A percentile compares a stretch with the other conserved stretches of the same genome.
These are phyloP conservation scores for Chalaropsis ovoidea DNA, from an alignment of 2,329 filamentous ascomycete genomes.

Conservation along the genomic window DNA sequence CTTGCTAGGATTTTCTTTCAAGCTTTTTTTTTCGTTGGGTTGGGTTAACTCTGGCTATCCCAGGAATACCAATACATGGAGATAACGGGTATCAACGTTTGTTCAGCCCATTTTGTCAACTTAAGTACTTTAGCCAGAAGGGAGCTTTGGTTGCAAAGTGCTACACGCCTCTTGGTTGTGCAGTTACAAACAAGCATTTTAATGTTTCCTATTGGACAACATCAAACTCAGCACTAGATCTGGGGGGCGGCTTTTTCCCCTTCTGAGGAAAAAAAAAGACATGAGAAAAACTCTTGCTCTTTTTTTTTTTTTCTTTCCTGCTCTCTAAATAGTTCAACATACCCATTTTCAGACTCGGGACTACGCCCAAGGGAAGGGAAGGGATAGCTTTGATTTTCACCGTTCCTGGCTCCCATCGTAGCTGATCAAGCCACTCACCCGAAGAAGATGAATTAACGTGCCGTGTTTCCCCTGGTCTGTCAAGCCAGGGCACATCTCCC, in stretches of 20 bases:
- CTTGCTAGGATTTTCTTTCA: neutral
- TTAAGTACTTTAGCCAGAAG: neutral
- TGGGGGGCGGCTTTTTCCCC: neutral
- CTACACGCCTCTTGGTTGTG: slow-evolving; percentile 1
- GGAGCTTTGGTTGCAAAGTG: slow-evolving; percentile 2
- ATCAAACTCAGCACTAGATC: neutral
- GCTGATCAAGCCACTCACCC: slow-evolving; percentile 3
- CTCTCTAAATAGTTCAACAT: neutral
- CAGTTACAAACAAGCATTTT: neutral
- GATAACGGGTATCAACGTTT: slow-evolving; percentile 1
- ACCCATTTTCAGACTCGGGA: neutral
- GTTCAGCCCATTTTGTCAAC: neutral
- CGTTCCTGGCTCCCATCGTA: neutral
- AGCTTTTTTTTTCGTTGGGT: neutral
- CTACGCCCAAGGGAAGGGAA: neutral
- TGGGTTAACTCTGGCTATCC: neutral
- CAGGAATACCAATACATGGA: neutral
- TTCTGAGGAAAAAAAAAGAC: neutral
- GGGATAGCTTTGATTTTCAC: neutral
- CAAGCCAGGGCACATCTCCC: neutral
- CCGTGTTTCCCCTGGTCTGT: slow-evolving; percentile 4
- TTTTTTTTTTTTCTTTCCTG: neutral
- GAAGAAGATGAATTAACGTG: neutral
- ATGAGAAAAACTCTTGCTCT: neutral
- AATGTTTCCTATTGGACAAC: neutral